These are phyloP conservation scores for Ganoderma resinaceum DNA, from an alignment of 1,284 basidiomycete species.

Conservation along the genomic window DNA sequence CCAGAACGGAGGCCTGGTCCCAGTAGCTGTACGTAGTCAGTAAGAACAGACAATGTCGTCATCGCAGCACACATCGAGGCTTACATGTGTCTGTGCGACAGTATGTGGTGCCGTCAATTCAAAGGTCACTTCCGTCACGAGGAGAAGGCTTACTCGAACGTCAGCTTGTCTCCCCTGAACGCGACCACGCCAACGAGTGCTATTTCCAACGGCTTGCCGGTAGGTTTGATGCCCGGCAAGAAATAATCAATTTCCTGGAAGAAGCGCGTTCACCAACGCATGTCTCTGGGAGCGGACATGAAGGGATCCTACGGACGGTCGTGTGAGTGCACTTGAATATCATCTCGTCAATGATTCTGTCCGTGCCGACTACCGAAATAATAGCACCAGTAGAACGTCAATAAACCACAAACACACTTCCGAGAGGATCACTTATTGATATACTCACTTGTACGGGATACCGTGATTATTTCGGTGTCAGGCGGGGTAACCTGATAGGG, in stretches of 20 bases:
- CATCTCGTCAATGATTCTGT: slow-evolving; percentile 55
- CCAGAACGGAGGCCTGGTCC: slow-evolving; percentile 55
- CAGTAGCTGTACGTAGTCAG: slow-evolving; percentile 45
- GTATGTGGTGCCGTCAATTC: not conserved
- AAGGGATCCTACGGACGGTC: slow-evolving; percentile 37
- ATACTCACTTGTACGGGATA: slow-evolving; percentile 53
- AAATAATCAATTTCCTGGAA: slow-evolving; percentile 57
- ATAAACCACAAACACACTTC: not conserved
- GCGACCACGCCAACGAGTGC: slow-evolving; percentile 59
- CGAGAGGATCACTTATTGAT: slow-evolving; percentile 8
- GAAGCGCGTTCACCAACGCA: slow-evolving; percentile 10
- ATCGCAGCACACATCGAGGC: slow-evolving; percentile 9
- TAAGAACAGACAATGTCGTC: not conserved
- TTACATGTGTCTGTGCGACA: slow-evolving; percentile 40
- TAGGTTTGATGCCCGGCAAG: slow-evolving; percentile 55
- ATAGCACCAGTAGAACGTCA: not conserved
- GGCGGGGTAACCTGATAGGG: slow-evolving; percentile 47
- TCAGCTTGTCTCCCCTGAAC: slow-evolving; percentile 58
- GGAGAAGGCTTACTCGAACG: slow-evolving; percentile 51
- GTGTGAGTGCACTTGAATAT: slow-evolving; percentile 55
- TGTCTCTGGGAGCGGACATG: not conserved
- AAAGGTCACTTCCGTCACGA: not conserved
- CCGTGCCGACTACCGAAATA: slow-evolving; percentile 46
- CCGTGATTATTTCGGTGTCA: slow-evolving; percentile 49
- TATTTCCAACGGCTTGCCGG: slow-evolving; percentile 50